Evolutionary conservation across 1,284 basidiomycete genomes (phyloP).

Genomic region (Gymnopus androsaceus): DNA sequence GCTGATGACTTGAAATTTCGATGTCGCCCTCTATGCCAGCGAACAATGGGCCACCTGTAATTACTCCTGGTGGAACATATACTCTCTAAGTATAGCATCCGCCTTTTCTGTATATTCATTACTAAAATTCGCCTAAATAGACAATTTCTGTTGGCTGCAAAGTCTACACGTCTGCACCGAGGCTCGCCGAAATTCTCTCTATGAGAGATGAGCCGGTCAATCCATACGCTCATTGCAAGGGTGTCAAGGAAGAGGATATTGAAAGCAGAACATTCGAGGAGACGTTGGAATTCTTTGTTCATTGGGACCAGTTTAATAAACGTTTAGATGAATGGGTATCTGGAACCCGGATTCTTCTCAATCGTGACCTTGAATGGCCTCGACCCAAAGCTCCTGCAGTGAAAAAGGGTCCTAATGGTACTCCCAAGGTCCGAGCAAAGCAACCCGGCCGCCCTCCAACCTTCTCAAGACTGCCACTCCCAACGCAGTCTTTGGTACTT

Average conservation of each 20-base stretch:
- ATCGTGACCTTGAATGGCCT: slow-evolving; percentile 93
- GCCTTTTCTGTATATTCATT: slow-evolving; percentile 18
- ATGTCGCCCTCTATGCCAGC: slow-evolving; percentile 28
- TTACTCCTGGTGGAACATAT: slow-evolving; percentile 75
- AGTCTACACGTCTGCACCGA: slow-evolving; percentile 78
- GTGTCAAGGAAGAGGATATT: slow-evolving; percentile 44
- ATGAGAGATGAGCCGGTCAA: slow-evolving; percentile 83
- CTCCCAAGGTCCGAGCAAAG: slow-evolving; percentile 56
- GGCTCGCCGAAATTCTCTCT: slow-evolving; percentile 91
- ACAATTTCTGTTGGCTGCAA: slow-evolving; percentile 90
- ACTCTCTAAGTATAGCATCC: slow-evolving; percentile 60
- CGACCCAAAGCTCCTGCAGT: slow-evolving; percentile 74
- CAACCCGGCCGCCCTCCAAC: slow-evolving; percentile 52
- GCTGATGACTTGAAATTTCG: not conserved
- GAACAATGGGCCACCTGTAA: slow-evolving; percentile 53
- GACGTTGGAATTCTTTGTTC: slow-evolving; percentile 92
- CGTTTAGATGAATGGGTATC: slow-evolving; percentile 99
- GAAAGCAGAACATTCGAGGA: slow-evolving; percentile 60
- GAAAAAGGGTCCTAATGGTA: slow-evolving; percentile 47
- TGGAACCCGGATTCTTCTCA: slow-evolving; percentile 82
- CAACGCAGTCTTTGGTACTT: slow-evolving; percentile 62
- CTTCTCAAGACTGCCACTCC: slow-evolving; percentile 77
- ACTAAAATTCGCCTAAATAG: slow-evolving; percentile 45
- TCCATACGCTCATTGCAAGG: slow-evolving; percentile 51
- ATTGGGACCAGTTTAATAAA: slow-evolving; percentile 98